phyloP scores from a whole-genome alignment of 495 filamentous ascomycete species.

The Astrothelium subdiscretum region DNA sequence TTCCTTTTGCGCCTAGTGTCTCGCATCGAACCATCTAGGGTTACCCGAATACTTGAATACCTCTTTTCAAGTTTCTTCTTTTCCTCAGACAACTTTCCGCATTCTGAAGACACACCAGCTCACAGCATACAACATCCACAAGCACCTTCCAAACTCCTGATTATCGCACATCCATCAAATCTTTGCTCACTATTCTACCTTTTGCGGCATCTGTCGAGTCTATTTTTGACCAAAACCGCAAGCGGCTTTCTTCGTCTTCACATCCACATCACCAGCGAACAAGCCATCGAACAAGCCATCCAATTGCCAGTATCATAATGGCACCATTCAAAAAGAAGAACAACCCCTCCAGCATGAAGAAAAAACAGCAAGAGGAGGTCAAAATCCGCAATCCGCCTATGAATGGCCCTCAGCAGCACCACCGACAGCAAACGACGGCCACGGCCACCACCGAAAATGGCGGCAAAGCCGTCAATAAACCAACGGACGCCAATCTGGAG shows the following conservation, averaged over 20 bases:
- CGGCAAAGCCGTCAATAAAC: neutral
- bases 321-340: neutral
- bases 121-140: no score
- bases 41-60: no score
- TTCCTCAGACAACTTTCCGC: neutral
- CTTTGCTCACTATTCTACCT: neutral
- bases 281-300: no score
- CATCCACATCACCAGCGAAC: neutral
- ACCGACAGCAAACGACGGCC: neutral
- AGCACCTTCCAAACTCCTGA: no score
- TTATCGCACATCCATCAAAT: neutral
- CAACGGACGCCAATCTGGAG: neutral
- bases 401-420: neutral
- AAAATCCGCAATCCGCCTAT: no score
- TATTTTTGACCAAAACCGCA: neutral
- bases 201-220: neutral
- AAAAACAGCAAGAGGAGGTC: neutral
- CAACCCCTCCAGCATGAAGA: neutral
- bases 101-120: no score
- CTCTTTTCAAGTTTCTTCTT: neutral
- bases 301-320: no score
- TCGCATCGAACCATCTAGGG: neutral
- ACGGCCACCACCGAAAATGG: neutral
- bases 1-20: neutral
- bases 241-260: neutral